Conservation (phyloP, 192 early-diverging fungal species). For the Coemansia sp. region DNA sequence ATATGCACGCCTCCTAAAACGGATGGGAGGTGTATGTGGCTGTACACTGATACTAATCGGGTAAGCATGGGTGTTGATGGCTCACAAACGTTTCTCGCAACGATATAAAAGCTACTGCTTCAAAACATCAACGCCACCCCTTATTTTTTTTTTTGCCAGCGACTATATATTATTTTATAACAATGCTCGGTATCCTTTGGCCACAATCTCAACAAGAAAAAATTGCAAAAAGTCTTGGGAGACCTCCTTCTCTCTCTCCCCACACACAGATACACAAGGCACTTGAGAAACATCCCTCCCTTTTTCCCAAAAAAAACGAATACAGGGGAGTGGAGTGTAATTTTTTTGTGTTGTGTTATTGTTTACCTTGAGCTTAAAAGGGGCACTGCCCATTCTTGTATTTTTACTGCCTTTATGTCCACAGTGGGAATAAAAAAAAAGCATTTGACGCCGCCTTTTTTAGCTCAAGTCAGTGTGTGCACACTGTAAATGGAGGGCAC, state of each 20-base stretch:
- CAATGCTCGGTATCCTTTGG: constrained; percentile 6
- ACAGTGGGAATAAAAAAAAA: background rate
- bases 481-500: background rate
- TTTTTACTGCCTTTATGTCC: constrained; percentile 1
- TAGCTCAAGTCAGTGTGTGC: background rate
- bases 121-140: background rate
- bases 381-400: background rate
- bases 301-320: background rate
- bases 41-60: background rate
- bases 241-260: background rate
- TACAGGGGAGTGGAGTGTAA: constrained; percentile 4
- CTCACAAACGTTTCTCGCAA: background rate
- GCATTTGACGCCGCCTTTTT: background rate
- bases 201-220: background rate
- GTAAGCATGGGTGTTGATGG: background rate
- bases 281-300: background rate
- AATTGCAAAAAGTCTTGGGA: background rate
- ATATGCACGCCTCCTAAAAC: background rate
- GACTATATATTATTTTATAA: background rate
- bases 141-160: background rate
- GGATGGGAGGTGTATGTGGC: background rate
- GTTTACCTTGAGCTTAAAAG: constrained; percentile 13
- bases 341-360: constrained; percentile 17
- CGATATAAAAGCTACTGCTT: background rate
- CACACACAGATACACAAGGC: background rate